These are phyloP conservation scores for Hydrangea macrophylla DNA, from an alignment of 148 eudicot genomes.

Conservation along the genomic window DNA sequence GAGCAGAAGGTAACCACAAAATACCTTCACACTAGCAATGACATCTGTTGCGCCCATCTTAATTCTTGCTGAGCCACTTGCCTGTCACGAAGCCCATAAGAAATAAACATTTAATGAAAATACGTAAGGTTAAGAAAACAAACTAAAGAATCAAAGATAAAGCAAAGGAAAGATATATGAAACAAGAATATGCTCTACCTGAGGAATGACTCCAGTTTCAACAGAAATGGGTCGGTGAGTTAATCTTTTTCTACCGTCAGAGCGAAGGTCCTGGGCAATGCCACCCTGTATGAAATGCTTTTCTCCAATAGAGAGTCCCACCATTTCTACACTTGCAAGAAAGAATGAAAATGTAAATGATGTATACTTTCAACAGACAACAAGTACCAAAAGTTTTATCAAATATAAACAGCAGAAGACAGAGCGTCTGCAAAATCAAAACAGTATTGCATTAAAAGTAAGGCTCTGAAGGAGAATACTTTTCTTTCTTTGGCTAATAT, in stretches of 20 bases:
- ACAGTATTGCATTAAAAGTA: too few relatives aligned
- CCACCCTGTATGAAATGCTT: constrained; percentile 80
- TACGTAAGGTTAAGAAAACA: background rate
- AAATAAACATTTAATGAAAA: constrained; percentile 5
- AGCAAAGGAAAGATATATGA: background rate
- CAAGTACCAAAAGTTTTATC: too few relatives aligned
- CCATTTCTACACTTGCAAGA: constrained; percentile 42
- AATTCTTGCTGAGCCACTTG: constrained; percentile 94
- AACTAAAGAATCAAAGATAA: background rate
- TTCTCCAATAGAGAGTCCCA: constrained; percentile 80
- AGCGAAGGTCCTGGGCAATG: constrained; percentile 88
- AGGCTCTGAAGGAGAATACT: too few relatives aligned
- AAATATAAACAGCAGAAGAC: too few relatives aligned
- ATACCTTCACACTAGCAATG: constrained; percentile 92
- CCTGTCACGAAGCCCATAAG: constrained; percentile 37
- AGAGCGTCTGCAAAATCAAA: too few relatives aligned
- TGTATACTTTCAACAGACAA: too few relatives aligned
- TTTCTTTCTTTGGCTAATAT: too few relatives aligned
- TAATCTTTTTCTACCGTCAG: constrained; percentile 82
- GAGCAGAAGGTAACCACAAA: background rate
- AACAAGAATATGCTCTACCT: constrained; percentile 34
- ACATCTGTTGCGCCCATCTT: constrained; percentile 81
- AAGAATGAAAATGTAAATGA: background rate
- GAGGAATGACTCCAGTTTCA: constrained; percentile 80
- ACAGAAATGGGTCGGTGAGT: constrained; percentile 59